phyloP scores from a whole-genome alignment of 306 rosid genomes.

The Vigna hirtella region DNA sequence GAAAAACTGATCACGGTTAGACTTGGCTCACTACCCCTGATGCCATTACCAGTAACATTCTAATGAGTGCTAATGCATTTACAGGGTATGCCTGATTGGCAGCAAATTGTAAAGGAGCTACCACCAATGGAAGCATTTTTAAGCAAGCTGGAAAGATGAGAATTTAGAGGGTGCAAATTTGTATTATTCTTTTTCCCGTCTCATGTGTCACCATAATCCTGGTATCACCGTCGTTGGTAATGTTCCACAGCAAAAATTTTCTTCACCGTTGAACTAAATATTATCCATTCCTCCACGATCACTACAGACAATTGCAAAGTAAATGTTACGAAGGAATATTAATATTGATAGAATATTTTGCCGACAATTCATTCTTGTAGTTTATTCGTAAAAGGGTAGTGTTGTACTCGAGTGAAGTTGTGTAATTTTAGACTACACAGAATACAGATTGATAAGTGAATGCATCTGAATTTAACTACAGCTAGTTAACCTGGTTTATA shows the following conservation, averaged over 20 bases:
- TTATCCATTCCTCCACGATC: constrained; percentile 15
- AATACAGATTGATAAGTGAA: not conserved
- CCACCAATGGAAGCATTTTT: constrained; percentile 89
- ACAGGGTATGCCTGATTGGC: constrained; percentile 99
- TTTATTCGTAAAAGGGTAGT: not conserved
- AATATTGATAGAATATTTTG: constrained; percentile 19
- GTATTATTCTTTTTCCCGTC: not conserved
- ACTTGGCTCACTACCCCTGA: not conserved
- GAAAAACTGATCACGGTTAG: constrained; percentile 4
- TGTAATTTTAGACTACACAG: constrained; percentile 11
- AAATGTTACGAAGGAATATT: constrained; percentile 4
- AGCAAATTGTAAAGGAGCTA: constrained; percentile 79
- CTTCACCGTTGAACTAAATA: constrained; percentile 8
- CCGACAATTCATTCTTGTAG: constrained; percentile 4
- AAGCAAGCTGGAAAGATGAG: constrained; percentile 89
- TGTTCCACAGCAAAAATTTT: constrained; percentile 14
- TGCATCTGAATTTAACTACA: constrained; percentile 5
- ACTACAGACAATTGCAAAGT: constrained; percentile 29
- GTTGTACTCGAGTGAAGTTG: constrained; percentile 10
- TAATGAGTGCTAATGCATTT: constrained; percentile 28
- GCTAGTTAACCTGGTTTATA: not conserved
- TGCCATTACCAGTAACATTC: constrained; percentile 5
- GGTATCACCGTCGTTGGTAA: constrained; percentile 2
- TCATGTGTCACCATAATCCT: constrained; percentile 8
- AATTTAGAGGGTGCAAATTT: constrained; percentile 25